phyloP scores from a whole-genome alignment of 2,329 filamentous ascomycete species.

The Knoxdaviesia proteae region DNA sequence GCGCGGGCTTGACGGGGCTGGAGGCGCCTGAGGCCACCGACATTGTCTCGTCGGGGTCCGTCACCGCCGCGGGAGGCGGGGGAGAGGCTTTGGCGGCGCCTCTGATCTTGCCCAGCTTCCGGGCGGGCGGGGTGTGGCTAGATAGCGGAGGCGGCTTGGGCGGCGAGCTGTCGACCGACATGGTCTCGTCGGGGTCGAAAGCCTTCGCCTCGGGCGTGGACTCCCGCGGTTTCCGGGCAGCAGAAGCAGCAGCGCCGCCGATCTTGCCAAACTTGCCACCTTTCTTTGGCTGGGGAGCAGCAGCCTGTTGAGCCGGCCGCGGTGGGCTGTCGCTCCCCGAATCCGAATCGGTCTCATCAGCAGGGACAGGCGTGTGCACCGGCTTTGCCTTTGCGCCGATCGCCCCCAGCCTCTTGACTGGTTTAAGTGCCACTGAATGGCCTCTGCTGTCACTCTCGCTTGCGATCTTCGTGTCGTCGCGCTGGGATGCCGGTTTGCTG shows the following conservation, averaged over 20 bases:
- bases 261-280: neutral
- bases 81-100: neutral
- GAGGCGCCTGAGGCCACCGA: neutral
- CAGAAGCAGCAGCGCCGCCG: neutral
- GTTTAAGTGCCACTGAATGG: neutral
- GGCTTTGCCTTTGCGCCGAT: neutral
- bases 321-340: too few species aligned
- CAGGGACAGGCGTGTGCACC: too few species aligned
- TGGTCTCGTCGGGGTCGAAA: conserved; percentile 1
- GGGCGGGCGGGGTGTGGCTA: neutral
- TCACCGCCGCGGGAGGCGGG: neutral
- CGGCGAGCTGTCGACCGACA: conserved; percentile 1
- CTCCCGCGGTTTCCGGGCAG: neutral
- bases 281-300: too few species aligned
- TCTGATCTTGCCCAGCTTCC: neutral
- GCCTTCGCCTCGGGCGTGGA: neutral
- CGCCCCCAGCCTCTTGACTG: neutral
- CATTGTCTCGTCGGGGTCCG: conserved; percentile 1
- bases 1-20: neutral
- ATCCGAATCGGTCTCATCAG: too few species aligned
- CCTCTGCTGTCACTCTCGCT: neutral
- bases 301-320: too few species aligned
- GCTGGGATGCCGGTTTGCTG: neutral
- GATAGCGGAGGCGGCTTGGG: neutral
- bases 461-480: neutral